Conservation (phyloP, 192 early-diverging fungal species). For the Linderina pennispora region DNA sequence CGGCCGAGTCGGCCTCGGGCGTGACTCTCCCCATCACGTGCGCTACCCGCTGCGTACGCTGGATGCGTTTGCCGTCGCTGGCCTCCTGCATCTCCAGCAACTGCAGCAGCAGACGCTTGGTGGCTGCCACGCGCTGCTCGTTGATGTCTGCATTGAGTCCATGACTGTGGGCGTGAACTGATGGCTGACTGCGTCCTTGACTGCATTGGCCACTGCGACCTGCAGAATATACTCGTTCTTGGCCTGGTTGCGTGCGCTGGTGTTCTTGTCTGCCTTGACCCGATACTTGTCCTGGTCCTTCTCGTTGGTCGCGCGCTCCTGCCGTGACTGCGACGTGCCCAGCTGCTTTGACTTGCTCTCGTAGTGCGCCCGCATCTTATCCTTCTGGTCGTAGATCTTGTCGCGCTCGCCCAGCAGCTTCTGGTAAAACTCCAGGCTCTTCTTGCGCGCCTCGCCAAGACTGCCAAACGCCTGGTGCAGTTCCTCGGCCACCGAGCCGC, state of each 20-base stretch:
- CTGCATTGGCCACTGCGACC: constrained; percentile 27
- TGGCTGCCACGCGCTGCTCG: constrained; percentile 19
- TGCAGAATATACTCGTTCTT: constrained; percentile 43
- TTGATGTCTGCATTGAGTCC: constrained; percentile 29
- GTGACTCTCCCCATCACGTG: constrained; percentile 17
- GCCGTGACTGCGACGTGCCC: constrained; percentile 24
- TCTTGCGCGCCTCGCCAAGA: constrained; percentile 14
- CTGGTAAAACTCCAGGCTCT: constrained; percentile 32
- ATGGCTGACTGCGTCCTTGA: constrained; percentile 26
- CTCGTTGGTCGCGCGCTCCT: constrained; percentile 35
- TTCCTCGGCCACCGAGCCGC: constrained; percentile 28
- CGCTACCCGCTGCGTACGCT: constrained; percentile 8
- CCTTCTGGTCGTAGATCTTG: constrained; percentile 24
- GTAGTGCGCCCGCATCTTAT: constrained; percentile 24
- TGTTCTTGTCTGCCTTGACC: constrained; percentile 18
- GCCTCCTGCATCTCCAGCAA: constrained; percentile 34
- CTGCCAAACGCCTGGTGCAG: constrained; percentile 13
- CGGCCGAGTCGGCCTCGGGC: constrained; percentile 19
- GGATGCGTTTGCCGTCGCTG: background rate
- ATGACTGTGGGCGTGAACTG: constrained; percentile 25
- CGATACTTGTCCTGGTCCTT: constrained; percentile 42
- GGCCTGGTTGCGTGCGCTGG: constrained; percentile 29
- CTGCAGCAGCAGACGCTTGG: constrained; percentile 21
- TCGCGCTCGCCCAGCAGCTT: constrained; percentile 34
- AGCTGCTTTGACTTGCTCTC: constrained; percentile 21